Evolutionary conservation across 2,329 filamentous ascomycete genomes (phyloP).

Genomic region (Atkinsonella texensis): DNA sequence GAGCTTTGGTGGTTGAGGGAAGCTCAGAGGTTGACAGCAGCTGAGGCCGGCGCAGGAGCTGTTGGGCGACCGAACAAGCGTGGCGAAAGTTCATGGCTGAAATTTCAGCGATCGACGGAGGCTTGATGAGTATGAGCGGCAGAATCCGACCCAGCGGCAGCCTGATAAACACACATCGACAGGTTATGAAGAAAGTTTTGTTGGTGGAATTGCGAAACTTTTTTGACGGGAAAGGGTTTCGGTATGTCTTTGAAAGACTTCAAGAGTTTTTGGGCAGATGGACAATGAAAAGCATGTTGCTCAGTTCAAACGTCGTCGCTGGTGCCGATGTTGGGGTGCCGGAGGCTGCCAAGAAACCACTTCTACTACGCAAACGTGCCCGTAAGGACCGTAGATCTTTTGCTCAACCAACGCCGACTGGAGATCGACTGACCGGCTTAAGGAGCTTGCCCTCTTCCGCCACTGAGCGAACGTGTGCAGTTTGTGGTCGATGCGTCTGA

Average conservation of each 20-base stretch:
- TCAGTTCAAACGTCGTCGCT: background rate
- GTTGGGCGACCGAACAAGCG: conserved; percentile 7
- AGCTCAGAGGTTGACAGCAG: background rate
- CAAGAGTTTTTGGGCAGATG: background rate
- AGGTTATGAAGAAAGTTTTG: background rate
- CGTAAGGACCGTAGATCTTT: background rate
- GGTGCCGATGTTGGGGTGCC: background rate
- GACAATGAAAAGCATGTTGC: background rate
- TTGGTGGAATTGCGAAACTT: background rate
- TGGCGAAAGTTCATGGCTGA: conserved; percentile 9
- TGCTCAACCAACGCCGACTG: background rate
- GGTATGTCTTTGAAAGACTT: background rate
- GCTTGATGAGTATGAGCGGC: background rate
- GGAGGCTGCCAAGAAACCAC: too few relatives aligned
- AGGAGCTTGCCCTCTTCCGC: background rate
- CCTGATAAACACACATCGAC: background rate
- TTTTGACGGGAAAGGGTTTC: background rate
- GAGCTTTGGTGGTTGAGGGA: background rate
- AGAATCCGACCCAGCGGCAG: background rate
- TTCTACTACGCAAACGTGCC: background rate
- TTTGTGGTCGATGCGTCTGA: background rate
- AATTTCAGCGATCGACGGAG: background rate
- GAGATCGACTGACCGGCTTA: background rate
- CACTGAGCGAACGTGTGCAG: background rate
- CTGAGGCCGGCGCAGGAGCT: conserved; percentile 2